These are phyloP conservation scores for Dendrocalamus latiflorus DNA, from an alignment of 202 grass and related monocot species.

Conservation along the genomic window DNA sequence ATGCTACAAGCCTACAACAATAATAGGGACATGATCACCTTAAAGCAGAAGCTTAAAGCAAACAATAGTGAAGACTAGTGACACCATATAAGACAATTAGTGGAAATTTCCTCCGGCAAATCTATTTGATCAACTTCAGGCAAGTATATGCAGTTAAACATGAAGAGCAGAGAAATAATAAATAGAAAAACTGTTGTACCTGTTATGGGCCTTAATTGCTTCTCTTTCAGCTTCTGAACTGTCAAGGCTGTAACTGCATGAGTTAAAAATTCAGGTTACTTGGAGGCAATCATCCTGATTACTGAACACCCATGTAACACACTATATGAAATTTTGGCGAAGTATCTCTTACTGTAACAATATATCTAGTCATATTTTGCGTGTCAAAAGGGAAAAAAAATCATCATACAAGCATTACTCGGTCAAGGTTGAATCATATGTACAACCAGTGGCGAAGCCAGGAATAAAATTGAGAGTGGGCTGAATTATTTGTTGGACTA, in stretches of 20 bases:
- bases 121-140: background rate
- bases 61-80: background rate
- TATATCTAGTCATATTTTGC: too few species aligned
- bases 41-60: too few species aligned
- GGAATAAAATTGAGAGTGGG: too few species aligned
- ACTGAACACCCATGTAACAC: background rate
- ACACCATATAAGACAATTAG: background rate
- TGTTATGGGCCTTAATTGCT: constrained; percentile 47
- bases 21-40: too few species aligned
- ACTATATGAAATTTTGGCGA: background rate
- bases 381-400: background rate
- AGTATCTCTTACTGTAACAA: too few species aligned
- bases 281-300: background rate
- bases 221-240: constrained; percentile 67
- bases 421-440: too few species aligned
- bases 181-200: constrained; percentile 26
- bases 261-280: constrained; percentile 24
- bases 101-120: background rate
- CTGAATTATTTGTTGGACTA: too few species aligned
- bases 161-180: background rate
- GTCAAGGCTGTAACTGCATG: constrained; percentile 63
- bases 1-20: too few species aligned
- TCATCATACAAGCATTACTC: too few species aligned
- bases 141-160: background rate
- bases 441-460: too few species aligned